A percentile compares a stretch with the other conserved stretches of the same genome.
phyloP scores from a whole-genome alignment of 129 eudicot genomes.

The Arctium lappa region DNA sequence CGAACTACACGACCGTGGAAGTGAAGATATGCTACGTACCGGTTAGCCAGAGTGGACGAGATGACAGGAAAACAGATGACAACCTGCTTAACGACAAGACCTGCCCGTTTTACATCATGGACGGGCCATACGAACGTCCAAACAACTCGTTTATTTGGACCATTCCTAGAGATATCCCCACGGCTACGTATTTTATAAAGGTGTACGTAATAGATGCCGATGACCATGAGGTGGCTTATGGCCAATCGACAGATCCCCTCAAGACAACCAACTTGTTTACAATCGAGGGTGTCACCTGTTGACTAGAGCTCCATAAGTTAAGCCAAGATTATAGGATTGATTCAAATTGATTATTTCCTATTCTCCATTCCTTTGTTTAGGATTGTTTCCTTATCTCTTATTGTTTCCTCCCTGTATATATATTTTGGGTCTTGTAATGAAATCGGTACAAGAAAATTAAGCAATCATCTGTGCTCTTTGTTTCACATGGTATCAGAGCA shows the following conservation, averaged over 20 bases:
- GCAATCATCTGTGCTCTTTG: too few species aligned
- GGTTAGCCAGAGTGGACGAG: slow-evolving; percentile 61
- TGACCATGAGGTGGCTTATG: slow-evolving; percentile 40
- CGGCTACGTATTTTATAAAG: slow-evolving; percentile 60
- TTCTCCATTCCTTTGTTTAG: too few species aligned
- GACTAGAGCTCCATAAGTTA: too few species aligned
- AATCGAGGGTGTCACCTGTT: slow-evolving; percentile 34
- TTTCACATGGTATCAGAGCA: too few species aligned
- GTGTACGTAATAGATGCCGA: slow-evolving; percentile 38
- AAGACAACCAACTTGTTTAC: slow-evolving; percentile 41
- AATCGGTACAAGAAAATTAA: too few species aligned
- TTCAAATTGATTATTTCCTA: too few species aligned
- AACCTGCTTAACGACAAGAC: slow-evolving; percentile 59
- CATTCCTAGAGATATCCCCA: slow-evolving; percentile 45
- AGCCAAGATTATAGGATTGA: too few species aligned
- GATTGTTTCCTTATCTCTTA: too few species aligned
- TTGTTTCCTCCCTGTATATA: too few species aligned
- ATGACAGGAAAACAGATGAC: slow-evolving; percentile 57
- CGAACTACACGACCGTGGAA: slow-evolving; percentile 53
- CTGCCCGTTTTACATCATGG: slow-evolving; percentile 45
- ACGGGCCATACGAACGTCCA: slow-evolving; percentile 40
- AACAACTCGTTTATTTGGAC: slow-evolving; percentile 44
- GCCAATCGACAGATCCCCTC: slow-evolving; percentile 47
- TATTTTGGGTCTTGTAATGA: too few species aligned
- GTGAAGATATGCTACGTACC: slow-evolving; percentile 68